Evolutionary conservation across 2,329 filamentous ascomycete species (phyloP).

Genomic region (Emmonsiellopsis sp.): DNA sequence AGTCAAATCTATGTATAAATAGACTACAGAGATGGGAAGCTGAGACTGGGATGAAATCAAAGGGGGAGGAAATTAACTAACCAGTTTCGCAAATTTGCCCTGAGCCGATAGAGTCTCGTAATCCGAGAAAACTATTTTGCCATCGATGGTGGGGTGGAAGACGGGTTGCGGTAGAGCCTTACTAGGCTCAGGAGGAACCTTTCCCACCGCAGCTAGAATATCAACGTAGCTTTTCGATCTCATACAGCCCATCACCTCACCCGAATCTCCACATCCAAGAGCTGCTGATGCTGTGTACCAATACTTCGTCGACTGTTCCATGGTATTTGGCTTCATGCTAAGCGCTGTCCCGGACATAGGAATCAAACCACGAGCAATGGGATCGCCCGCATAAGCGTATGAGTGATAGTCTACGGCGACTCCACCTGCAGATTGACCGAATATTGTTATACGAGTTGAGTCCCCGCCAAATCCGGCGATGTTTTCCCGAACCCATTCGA

Average conservation of each 20-base stretch:
- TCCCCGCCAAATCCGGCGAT: slow-evolving; percentile 35
- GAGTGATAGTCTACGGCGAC: slow-evolving; percentile 12
- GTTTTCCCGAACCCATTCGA: slow-evolving; percentile 30
- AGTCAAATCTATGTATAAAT: not conserved
- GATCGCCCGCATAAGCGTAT: slow-evolving; percentile 6
- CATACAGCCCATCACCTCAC: slow-evolving; percentile 8
- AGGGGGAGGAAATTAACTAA: slow-evolving; percentile 6
- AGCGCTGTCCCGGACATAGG: slow-evolving; percentile 16
- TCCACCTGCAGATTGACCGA: slow-evolving; percentile 40
- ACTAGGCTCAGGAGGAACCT: slow-evolving; percentile 5
- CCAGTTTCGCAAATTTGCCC: slow-evolving; percentile 28
- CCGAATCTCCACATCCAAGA: slow-evolving; percentile 9
- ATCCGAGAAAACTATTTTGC: slow-evolving; percentile 29
- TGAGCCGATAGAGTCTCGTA: slow-evolving; percentile 22
- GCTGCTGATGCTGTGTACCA: slow-evolving; percentile 6
- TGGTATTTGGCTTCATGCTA: slow-evolving; percentile 22
- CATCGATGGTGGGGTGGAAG: slow-evolving; percentile 33
- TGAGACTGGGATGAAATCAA: slow-evolving; percentile 5
- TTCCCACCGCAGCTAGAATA: slow-evolving; percentile 4
- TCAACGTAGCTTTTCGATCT: slow-evolving; percentile 4
- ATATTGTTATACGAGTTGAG: slow-evolving; percentile 28
- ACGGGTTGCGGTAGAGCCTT: slow-evolving; percentile 13
- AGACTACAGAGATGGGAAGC: not conserved
- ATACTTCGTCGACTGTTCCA: slow-evolving; percentile 6
- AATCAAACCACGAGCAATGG: slow-evolving; percentile 12